phyloP scores from a whole-genome alignment of 2,329 filamentous ascomycete genomes.

The Neocucurbitaria cava region DNA sequence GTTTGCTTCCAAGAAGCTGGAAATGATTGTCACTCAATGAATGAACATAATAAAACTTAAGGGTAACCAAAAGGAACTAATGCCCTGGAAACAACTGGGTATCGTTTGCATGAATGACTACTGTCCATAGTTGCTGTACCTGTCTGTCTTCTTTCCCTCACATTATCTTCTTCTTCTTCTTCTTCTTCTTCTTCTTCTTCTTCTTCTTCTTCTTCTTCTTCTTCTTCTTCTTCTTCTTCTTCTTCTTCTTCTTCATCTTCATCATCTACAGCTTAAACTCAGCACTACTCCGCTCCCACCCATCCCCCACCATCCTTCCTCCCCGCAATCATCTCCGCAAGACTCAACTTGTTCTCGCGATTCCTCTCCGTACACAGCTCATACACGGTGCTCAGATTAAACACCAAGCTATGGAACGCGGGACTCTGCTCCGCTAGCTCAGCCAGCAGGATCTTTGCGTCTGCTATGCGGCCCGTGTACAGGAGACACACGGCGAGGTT shows the following conservation, averaged over 20 bases:
- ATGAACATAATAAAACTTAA: not conserved
- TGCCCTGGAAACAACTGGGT: not conserved
- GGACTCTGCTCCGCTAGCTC: constrained; percentile 64
- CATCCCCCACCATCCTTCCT: constrained; percentile 61
- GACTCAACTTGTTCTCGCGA: constrained; percentile 69
- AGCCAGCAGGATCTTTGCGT: constrained; percentile 72
- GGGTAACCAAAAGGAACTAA: not conserved
- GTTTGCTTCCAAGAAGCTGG: no score
- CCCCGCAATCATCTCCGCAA: constrained; percentile 74
- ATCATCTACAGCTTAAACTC: constrained; percentile 74
- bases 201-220: no score
- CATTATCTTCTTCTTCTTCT: no score
- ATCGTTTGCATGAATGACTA: no score
- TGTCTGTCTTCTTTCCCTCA: not conserved
- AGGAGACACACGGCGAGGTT: constrained; percentile 86
- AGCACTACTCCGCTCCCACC: constrained; percentile 74
- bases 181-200: no score
- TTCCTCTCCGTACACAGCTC: constrained; percentile 86
- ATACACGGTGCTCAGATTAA: constrained; percentile 90
- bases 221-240: no score
- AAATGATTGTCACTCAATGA: no score
- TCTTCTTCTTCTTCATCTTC: no score
- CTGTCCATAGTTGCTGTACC: no score
- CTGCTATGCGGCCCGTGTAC: constrained; percentile 74
- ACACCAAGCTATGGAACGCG: constrained; percentile 77